Percentiles rank a stretch among this genome's conserved stretches.
Conservation (phyloP, 1,284 basidiomycete species). For the Ustilago cynodontis region DNA sequence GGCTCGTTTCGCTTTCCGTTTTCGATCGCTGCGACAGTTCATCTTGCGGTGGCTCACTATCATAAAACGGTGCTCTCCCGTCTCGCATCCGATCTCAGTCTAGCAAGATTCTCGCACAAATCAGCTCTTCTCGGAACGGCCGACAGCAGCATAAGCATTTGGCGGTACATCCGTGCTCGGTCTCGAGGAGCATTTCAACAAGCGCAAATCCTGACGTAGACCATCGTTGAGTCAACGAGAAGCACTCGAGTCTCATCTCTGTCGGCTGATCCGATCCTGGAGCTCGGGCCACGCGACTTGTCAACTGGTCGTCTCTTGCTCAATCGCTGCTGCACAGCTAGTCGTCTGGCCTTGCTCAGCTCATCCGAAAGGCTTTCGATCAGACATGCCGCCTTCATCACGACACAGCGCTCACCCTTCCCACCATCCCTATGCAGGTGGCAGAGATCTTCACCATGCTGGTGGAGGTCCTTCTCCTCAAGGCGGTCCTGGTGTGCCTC, state of each 20-base stretch:
- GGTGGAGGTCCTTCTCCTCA: slow-evolving; percentile 36
- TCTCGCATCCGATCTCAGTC: too few relatives aligned
- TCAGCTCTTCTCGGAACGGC: background rate
- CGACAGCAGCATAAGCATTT: background rate
- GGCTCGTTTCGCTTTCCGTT: too few relatives aligned
- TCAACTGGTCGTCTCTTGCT: background rate
- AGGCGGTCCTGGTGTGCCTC: slow-evolving; percentile 35
- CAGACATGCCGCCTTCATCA: slow-evolving; percentile 43
- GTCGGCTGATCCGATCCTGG: slow-evolving; percentile 9
- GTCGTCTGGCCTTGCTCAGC: slow-evolving; percentile 9
- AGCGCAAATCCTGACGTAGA: too few relatives aligned
- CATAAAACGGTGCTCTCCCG: background rate
- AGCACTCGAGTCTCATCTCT: background rate
- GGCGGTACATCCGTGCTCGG: background rate
- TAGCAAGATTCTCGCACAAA: too few relatives aligned
- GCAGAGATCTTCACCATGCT: slow-evolving; percentile 32
- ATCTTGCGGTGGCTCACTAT: background rate
- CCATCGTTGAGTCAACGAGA: background rate
- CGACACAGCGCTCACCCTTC: slow-evolving; percentile 44
- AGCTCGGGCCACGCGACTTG: background rate
- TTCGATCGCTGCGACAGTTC: background rate
- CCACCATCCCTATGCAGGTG: slow-evolving; percentile 45
- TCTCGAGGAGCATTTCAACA: too few relatives aligned
- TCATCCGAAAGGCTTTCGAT: background rate
- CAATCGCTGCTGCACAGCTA: background rate